A percentile compares a stretch with the other conserved stretches of the same genome.
Evolutionary conservation across 2,329 filamentous ascomycete genomes (phyloP).

Genomic region (Rutstroemia sp.): DNA sequence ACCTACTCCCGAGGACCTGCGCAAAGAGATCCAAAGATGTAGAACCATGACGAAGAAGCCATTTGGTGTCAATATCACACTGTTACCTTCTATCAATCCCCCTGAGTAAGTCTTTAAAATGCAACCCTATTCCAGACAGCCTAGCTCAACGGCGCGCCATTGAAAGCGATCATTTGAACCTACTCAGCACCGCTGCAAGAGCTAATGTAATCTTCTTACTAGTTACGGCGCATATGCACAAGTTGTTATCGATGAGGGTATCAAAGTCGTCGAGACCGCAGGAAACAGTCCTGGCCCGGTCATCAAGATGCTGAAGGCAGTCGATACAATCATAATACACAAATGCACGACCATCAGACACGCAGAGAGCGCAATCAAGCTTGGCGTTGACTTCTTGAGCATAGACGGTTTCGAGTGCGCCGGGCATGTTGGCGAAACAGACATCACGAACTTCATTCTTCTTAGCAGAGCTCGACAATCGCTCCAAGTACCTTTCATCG

Average conservation of each 20-base stretch:
- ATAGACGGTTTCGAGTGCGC: constrained; percentile 99
- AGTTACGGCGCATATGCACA: constrained; percentile 79
- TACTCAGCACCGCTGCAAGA: neutral
- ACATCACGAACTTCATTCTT: constrained; percentile 87
- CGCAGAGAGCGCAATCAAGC: constrained; percentile 82
- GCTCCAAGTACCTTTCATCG: constrained; percentile 84
- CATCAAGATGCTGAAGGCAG: constrained; percentile 79
- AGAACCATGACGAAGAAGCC: constrained; percentile 69
- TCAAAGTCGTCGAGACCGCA: constrained; percentile 87
- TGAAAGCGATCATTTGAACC: no score
- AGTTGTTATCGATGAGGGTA: constrained; percentile 86
- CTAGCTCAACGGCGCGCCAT: no score
- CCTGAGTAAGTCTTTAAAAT: constrained; percentile 48
- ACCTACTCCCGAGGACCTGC: constrained; percentile 83
- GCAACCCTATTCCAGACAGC: neutral
- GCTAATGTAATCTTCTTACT: neutral
- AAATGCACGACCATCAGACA: constrained; percentile 97
- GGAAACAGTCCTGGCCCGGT: constrained; percentile 87
- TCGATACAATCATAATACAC: constrained; percentile 74
- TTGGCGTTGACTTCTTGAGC: constrained; percentile 92
- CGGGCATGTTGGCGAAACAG: constrained; percentile 76
- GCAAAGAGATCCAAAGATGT: constrained; percentile 86
- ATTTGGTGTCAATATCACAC: constrained; percentile 92
- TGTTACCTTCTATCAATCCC: constrained; percentile 81
- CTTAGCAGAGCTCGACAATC: constrained; percentile 78